Evolutionary conservation across 257 asterid genomes (phyloP).

Genomic region (Apocynum venetum): DNA sequence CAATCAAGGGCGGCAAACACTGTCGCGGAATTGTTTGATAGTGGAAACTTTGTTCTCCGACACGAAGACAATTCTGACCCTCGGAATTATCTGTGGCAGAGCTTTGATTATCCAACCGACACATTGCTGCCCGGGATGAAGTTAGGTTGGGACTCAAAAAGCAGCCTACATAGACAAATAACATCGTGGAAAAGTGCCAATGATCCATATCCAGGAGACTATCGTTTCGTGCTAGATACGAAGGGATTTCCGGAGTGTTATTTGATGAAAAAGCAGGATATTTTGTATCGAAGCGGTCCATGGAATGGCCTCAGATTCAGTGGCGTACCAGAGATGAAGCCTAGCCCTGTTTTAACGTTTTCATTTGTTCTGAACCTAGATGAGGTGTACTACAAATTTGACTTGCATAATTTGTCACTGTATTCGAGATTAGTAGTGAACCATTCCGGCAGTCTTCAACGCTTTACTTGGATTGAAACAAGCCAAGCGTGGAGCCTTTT

Average conservation of each 20-base stretch:
- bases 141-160: conserved; percentile 80
- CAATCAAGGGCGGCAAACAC: conserved; percentile 21
- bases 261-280: conserved; percentile 18
- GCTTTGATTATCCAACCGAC: conserved; percentile 79
- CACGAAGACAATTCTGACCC: conserved; percentile 23
- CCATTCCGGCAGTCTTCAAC: conserved; percentile 36
- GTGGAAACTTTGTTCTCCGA: conserved; percentile 62
- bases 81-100: conserved; percentile 52
- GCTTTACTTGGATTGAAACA: conserved; percentile 61
- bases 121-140: conserved; percentile 87
- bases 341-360: conserved; percentile 39
- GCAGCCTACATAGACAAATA: conserved; percentile 46
- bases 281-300: conserved; percentile 73
- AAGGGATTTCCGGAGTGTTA: conserved; percentile 60
- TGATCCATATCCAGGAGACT: conserved; percentile 76
- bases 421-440: conserved; percentile 50
- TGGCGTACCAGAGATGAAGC: conserved; percentile 87
- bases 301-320: conserved; percentile 87
- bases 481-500: conserved; percentile 47
- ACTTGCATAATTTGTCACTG: conserved; percentile 36
- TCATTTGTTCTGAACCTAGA: conserved; percentile 29
- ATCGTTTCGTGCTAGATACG: conserved; percentile 50
- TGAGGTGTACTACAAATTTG: conserved; percentile 44
- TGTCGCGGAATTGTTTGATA: conserved; percentile 52
- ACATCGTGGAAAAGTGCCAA: conserved; percentile 62